Evolutionary conservation across 1,284 basidiomycete genomes (phyloP).

Genomic region (Heterobasidion annosum): DNA sequence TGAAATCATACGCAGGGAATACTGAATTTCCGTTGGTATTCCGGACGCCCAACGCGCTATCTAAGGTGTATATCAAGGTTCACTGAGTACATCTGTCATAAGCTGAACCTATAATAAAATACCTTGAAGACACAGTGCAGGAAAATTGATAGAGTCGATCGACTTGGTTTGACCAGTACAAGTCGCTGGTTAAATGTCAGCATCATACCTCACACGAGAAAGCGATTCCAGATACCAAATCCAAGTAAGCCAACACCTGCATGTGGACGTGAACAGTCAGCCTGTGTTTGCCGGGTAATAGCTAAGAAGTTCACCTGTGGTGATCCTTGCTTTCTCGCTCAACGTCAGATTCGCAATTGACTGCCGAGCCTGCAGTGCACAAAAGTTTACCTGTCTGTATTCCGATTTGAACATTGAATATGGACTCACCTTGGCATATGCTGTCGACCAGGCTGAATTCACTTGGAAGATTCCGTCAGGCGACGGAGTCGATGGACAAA

Average conservation of each 20-base stretch:
- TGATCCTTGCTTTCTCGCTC: constrained; percentile 45
- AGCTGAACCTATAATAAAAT: constrained; percentile 4
- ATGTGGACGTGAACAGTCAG: neutral
- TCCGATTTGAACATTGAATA: neutral
- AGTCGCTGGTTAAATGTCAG: constrained; percentile 23
- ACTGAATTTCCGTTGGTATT: constrained; percentile 53
- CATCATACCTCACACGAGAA: neutral
- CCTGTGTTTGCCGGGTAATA: neutral
- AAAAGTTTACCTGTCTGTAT: neutral
- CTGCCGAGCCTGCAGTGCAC: constrained; percentile 26
- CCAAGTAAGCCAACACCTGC: neutral
- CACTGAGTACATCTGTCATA: neutral
- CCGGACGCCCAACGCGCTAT: constrained; percentile 54
- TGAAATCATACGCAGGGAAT: constrained; percentile 50
- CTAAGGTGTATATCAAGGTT: constrained; percentile 15
- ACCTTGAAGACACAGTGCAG: constrained; percentile 63
- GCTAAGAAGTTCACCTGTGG: constrained; percentile 31
- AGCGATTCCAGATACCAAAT: neutral
- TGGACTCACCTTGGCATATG: constrained; percentile 36
- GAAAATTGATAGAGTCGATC: constrained; percentile 51
- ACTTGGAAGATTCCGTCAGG: neutral
- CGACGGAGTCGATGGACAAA: neutral
- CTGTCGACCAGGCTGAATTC: constrained; percentile 42
- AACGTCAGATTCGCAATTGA: constrained; percentile 40
- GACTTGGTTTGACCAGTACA: constrained; percentile 64